Evolutionary conservation across 148 eudicot species (phyloP).

Genomic region (Rhododendron molle): DNA sequence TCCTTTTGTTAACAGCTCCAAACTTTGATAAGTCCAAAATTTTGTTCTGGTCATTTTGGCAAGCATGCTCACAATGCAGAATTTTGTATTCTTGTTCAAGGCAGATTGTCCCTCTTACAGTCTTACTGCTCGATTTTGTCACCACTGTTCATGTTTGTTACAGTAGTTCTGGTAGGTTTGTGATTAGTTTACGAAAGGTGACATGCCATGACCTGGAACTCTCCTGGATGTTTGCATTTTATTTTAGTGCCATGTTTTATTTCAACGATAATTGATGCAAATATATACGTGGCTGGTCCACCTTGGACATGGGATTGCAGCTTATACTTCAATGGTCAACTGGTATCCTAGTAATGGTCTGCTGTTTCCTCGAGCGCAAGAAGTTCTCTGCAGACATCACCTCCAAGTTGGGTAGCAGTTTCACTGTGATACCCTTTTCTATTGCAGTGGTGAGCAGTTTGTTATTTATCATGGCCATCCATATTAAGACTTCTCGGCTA

Average conservation of each 20-base stretch:
- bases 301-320: conserved; percentile 61
- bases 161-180: not conserved
- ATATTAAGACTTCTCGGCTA: not conserved
- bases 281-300: conserved; percentile 32
- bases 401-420: conserved; percentile 94
- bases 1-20: not conserved
- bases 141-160: not conserved
- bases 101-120: not conserved
- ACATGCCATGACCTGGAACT: conserved; percentile 1
- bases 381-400: conserved; percentile 59
- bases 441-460: conserved; percentile 82
- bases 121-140: not conserved
- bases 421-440: conserved; percentile 76
- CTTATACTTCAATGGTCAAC: conserved; percentile 97
- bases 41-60: not conserved
- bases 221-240: not conserved
- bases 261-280: conserved; percentile 27
- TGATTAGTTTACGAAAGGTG: not conserved
- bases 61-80: not conserved
- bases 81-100: not conserved
- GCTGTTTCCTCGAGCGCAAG: conserved; percentile 83
- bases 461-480: not conserved
- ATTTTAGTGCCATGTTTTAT: conserved; percentile 7
- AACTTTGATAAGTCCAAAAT: not conserved
- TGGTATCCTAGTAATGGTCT: conserved; percentile 80